Percentiles rank a stretch among this genome's conserved stretches.
phyloP scores from a whole-genome alignment of 1,284 basidiomycete genomes.

The Moesziomyces globuligerus region DNA sequence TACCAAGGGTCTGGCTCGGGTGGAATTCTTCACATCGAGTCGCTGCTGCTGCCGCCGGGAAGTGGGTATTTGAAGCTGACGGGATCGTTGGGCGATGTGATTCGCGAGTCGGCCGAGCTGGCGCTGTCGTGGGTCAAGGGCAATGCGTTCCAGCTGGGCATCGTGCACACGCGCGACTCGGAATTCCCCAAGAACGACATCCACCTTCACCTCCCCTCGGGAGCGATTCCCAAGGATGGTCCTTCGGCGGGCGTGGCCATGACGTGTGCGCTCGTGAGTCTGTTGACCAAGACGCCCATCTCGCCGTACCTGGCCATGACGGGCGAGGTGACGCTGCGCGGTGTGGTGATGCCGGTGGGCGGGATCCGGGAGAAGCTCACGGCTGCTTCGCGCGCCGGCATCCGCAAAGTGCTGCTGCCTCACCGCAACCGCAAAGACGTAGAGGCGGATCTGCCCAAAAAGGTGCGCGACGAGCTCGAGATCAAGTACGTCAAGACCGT shows the following conservation, averaged over 20 bases:
- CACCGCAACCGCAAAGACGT: constrained; percentile 84
- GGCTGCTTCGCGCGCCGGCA: constrained; percentile 75
- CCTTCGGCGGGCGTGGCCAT: constrained; percentile 85
- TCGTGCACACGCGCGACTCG: constrained; percentile 76
- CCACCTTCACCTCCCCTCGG: constrained; percentile 86
- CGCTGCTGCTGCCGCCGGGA: constrained; percentile 76
- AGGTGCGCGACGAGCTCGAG: constrained; percentile 78
- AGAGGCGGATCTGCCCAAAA: constrained; percentile 80
- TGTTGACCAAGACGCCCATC: constrained; percentile 77
- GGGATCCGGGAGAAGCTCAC: constrained; percentile 66
- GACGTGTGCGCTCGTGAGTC: constrained; percentile 83
- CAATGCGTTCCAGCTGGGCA: constrained; percentile 81
- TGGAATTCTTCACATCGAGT: constrained; percentile 84
- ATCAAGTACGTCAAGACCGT: constrained; percentile 82
- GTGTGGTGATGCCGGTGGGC: constrained; percentile 63
- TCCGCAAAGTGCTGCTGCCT: constrained; percentile 83
- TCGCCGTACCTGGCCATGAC: constrained; percentile 64
- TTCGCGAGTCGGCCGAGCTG: constrained; percentile 87
- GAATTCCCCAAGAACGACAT: constrained; percentile 84
- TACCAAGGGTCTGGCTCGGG: constrained; percentile 89
- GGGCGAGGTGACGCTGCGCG: constrained; percentile 64
- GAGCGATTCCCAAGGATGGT: constrained; percentile 89
- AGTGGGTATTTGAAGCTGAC: constrained; percentile 78
- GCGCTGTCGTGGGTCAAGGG: constrained; percentile 77
- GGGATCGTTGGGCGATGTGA: constrained; percentile 76